These are phyloP conservation scores for Rhodamnia rubescens DNA, from an alignment of 345 rosid species.

Conservation along the genomic window DNA sequence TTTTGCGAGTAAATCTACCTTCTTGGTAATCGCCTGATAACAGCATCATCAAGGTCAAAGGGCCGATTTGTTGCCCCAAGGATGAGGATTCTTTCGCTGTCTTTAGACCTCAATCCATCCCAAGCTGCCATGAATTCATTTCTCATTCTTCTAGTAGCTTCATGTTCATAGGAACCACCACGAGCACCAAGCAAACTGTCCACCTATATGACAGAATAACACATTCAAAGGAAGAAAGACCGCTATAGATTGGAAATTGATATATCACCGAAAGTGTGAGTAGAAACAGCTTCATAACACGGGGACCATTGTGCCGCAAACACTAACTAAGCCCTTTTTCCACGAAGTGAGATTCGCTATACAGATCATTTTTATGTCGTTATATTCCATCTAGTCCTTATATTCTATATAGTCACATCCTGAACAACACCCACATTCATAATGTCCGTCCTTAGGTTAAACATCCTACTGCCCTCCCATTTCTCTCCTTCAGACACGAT, in stretches of 20 bases:
- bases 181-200: slow-evolving; percentile 98
- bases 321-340: background rate
- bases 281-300: background rate
- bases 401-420: background rate
- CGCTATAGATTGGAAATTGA: background rate
- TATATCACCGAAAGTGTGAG: background rate
- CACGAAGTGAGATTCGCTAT: background rate
- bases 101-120: slow-evolving; percentile 97
- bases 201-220: slow-evolving; percentile 29
- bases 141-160: slow-evolving; percentile 98
- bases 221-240: background rate
- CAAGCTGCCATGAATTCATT: slow-evolving; percentile 99
- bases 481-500: background rate
- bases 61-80: slow-evolving; percentile 99
- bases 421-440: background rate
- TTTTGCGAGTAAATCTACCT: slow-evolving; percentile 29
- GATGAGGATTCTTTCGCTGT: slow-evolving; percentile 89
- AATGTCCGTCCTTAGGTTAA: background rate
- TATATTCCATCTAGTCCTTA: background rate
- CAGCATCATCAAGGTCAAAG: slow-evolving; percentile 98
- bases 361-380: background rate
- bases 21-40: slow-evolving; percentile 95
- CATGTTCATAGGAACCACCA: slow-evolving; percentile 90
- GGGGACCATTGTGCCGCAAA: background rate
- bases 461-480: background rate